phyloP scores from a whole-genome alignment of 1,139 yeast genomes.

The Casaregolazyma lundiana region DNA sequence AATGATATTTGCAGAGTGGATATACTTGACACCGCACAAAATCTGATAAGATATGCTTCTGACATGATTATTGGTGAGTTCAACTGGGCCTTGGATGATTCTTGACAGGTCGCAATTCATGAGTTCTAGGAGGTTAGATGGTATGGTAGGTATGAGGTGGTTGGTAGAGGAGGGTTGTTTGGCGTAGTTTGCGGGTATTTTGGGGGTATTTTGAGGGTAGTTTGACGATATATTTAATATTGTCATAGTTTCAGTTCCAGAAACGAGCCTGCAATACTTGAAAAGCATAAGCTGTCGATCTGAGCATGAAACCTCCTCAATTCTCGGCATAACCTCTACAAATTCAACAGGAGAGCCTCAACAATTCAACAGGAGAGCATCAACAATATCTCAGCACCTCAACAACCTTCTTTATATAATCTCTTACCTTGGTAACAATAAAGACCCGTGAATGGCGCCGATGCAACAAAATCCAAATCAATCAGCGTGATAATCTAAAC shows the following conservation, averaged over 20 bases:
- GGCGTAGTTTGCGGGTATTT: not conserved
- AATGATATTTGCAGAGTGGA: conserved; percentile 69
- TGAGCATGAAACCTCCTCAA: too few species aligned
- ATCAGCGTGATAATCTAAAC: conserved; percentile 58
- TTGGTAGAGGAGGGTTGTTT: not conserved
- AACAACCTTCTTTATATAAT: too few species aligned
- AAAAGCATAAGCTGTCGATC: too few species aligned
- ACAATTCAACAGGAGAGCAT: too few species aligned
- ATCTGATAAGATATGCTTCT: conserved; percentile 73
- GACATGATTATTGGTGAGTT: conserved; percentile 78
- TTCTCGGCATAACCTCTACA: too few species aligned
- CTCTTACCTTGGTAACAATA: conserved; percentile 65
- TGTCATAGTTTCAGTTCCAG: too few species aligned
- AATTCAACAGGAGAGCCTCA: too few species aligned
- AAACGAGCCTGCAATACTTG: too few species aligned
- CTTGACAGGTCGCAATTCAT: conserved; percentile 75
- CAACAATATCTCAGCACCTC: too few species aligned
- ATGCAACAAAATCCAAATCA: conserved; percentile 64
- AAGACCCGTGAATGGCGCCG: conserved; percentile 72
- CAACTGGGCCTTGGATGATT: conserved; percentile 65
- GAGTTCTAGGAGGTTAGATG: conserved; percentile 43
- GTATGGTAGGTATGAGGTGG: not conserved
- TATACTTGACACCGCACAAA: conserved; percentile 72
- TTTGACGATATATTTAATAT: too few species aligned
- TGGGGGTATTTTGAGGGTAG: not conserved